Conservation (phyloP, 495 filamentous ascomycete species). For the Wilcoxina mikolae region DNA sequence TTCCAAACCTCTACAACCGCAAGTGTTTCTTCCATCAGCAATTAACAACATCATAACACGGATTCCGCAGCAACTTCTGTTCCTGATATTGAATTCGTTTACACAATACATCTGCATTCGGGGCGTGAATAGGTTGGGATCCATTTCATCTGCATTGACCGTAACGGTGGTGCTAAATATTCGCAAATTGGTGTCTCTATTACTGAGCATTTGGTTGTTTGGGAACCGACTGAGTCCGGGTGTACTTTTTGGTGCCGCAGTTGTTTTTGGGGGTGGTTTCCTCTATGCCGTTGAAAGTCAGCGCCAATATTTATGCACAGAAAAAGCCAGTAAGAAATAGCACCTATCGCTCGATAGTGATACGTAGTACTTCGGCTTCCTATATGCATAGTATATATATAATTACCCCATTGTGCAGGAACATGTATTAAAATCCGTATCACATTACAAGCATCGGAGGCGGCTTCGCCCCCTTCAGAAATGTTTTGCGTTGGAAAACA, state of each 20-base stretch:
- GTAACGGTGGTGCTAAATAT: constrained; percentile 94
- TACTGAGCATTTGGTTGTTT: constrained; percentile 85
- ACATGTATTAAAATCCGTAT: too few relatives aligned
- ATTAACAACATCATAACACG: constrained; percentile 28
- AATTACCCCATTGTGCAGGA: too few relatives aligned
- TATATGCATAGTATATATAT: too few relatives aligned
- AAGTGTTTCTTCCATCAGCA: constrained; percentile 11
- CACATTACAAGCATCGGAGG: too few relatives aligned
- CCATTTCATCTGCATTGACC: constrained; percentile 74
- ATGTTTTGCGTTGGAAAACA: too few relatives aligned
- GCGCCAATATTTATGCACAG: too few relatives aligned
- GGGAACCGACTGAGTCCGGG: constrained; percentile 62
- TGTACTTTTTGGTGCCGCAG: constrained; percentile 61
- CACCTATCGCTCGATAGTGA: too few relatives aligned
- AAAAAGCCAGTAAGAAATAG: too few relatives aligned
- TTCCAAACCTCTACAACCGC: constrained; percentile 16
- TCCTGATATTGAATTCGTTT: constrained; percentile 61
- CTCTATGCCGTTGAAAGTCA: constrained; percentile 69
- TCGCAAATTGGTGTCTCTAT: constrained; percentile 77
- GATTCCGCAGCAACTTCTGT: constrained; percentile 57
- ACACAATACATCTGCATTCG: constrained; percentile 93
- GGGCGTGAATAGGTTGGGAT: constrained; percentile 79
- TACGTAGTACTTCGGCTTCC: too few relatives aligned
- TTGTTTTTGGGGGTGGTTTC: constrained; percentile 79
- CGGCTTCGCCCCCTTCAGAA: too few relatives aligned